Evolutionary conservation across 108 stramenopile species (phyloP), one percentile per base, ranked within the genome.

Genomic region (Nannochloropsis oceanica): DNA sequence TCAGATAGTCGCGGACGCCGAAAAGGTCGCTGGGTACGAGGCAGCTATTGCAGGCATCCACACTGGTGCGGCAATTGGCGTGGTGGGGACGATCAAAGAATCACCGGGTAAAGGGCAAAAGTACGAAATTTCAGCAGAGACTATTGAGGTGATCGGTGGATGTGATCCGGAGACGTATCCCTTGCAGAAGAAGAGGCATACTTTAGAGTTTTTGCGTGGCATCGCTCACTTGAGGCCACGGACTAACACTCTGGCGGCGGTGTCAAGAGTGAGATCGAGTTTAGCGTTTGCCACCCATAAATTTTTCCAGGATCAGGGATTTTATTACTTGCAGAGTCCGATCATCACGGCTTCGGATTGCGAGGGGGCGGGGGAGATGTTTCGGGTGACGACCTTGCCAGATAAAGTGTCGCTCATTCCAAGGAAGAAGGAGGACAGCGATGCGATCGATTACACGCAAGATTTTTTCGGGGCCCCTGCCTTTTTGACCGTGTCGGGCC

Each of bases 361-460:
- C 90, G 99, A 99, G 92, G 99, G 99, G 22, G 99, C 97, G 13
- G 99, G 99, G 42, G 99, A 99, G 91, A 95, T 98, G 94, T 99
- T 99, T 86, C 96, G 96, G 73, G 97, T 99, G 43, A 97, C 96
- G 26, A 96, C 98, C 5, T 83, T 97, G 81, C 85, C 88, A 91
- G 94, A 95, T 85, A 88, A 95, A 79, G 92, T 94, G 13, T 86
- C 86, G 0, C 81, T 88, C 25, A 81, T 96, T 81, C 93, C 94
- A 26, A 85, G 87, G 79, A 86, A 85, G 0, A 91, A 91, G 80
- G 92, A 92, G 87, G 91, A 91, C n/a, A 25, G 84, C 83, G 80
- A 83, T 43, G 1, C 89, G 25, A 44, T 79, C 26, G 91, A 89
- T 86, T 96, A 93, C 81, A 87, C 86, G 8, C 88, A 95, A 73